Evolutionary conservation across 169 alveolate species (phyloP), one percentile per base, ranked within the genome.

Genomic region (Eimeria maxima): DNA sequence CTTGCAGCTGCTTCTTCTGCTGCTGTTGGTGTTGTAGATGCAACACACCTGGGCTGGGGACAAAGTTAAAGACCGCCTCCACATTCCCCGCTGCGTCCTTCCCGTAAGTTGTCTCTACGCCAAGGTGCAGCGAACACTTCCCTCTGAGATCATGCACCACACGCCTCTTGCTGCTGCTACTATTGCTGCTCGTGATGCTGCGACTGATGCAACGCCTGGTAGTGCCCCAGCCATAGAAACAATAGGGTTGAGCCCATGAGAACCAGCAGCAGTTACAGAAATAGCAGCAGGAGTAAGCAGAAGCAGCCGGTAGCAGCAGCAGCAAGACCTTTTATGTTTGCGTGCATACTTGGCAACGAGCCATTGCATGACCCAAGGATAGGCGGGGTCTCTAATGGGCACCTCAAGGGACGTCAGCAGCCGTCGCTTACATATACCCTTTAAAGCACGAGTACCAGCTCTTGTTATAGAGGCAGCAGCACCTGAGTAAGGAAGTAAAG

Each of bases 331-430:
- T 38, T 18, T 3, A 24, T 42, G 6, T 33, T 50, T 53, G 80
- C 24, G 38, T 22, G 24, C 87, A 47, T 89, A 96, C 97, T 97
- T 96, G 76, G 97, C 80, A 14, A 96, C 96, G 8, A 97, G 97
- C 97, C 97, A 97, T 96, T 96, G 97, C 96, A 97, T 74, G 42
- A 97, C 97, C 98, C 98, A 96, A 45, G 96, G 97, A 74, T 97
- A 97, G 47, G 97, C 88, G n/a, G 84, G 96, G 92, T 97, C 98
- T 42, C 96, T 89, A 74, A 96, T 96, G 24, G 98, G 97, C 3
- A 97, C 96, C 94, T 97, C 98, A 63, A 97, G 71, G 6, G 97
- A 91, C 8, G 96, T 91, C 71, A 96, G 84, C 42, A 87, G 88
- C 29, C 86, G 78, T 27, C 97, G 96, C 29, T 96, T 81, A 18